Base-by-base conservation (phyloP, 352 stramenopile genomes). In the Globisporangium spiculum region DNA sequence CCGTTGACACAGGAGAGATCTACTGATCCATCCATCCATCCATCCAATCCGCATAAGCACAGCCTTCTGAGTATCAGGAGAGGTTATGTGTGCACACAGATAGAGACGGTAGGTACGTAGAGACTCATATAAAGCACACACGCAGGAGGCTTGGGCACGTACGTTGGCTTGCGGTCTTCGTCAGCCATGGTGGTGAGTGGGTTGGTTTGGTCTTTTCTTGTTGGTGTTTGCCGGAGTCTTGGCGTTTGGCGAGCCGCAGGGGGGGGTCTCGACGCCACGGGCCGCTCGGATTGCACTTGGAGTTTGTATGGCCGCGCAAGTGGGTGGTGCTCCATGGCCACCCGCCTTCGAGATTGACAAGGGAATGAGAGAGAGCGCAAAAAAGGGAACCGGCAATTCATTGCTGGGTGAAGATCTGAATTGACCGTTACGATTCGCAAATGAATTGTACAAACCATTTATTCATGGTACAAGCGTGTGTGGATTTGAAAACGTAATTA, bases 131-230 rank as follows among this genome's bases (percentile, higher is more conserved):
- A 57, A 9, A 41, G 3, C 38, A 50, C 41, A 30, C 22, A 38
- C 7, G 34, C 8, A 58, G 38, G 5, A 50, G 41, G 41, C 16
- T 3, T 4, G 59, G 4, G 24, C 20, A 84, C 77, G 36, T 81
- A 90, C 82, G 71, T 81, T 59, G 83, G 80, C 75, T 80, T 89
- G 75, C 83, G 84, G 75, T 94, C 83, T 71, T 94, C 86, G 76
- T 94, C 86, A 85, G 86, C 79, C 86, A 93, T 94, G 71, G 67
- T 71, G 67, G 66, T 73, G 59, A 70, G 62, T 44, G 68, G 52
- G 30, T 41, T 70, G 76, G 73, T n/a, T 65, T 26, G 61, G 30
- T 71, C 63, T 63, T 50, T 48, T 69, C 36, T 70, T 50, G 71
- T 76, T 67, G 63, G 64, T 63, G 66, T 57, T 34, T 71, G 67